phyloP scores from a whole-genome alignment of 129 eudicot genomes.

The Erigeron canadensis region DNA sequence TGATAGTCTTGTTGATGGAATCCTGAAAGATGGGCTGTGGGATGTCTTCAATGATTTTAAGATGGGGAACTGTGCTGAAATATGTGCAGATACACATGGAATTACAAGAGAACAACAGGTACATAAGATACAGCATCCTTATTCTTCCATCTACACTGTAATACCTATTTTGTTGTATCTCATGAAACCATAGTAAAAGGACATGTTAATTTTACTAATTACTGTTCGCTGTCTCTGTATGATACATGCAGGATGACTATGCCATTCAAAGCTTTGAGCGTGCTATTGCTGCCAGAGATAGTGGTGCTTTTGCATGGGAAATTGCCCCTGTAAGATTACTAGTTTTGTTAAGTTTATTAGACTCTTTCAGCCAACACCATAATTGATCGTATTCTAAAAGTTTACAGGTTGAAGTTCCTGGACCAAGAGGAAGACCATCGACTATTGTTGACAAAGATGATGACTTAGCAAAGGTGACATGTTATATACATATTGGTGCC shows the following conservation, averaged over 20 bases:
- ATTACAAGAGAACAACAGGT: slow-evolving; percentile 94
- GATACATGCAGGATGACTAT: slow-evolving; percentile 67
- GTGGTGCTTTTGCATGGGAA: slow-evolving; percentile 92
- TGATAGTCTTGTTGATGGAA: slow-evolving; percentile 91
- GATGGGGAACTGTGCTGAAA: slow-evolving; percentile 92
- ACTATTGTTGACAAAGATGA: slow-evolving; percentile 92
- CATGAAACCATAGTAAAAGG: not conserved
- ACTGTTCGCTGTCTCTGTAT: slow-evolving; percentile 10
- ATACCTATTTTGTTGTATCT: slow-evolving; percentile 8
- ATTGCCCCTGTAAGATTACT: slow-evolving; percentile 77
- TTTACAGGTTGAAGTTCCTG: slow-evolving; percentile 93
- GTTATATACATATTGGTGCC: not conserved
- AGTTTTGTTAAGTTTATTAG: slow-evolving; percentile 5
- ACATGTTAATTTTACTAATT: slow-evolving; percentile 2
- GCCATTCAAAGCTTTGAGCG: slow-evolving; percentile 98
- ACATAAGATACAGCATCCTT: slow-evolving; percentile 7
- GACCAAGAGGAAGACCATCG: slow-evolving; percentile 96
- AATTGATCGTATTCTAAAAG: slow-evolving; percentile 16
- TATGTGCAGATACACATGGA: slow-evolving; percentile 81
- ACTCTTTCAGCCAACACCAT: slow-evolving; percentile 11
- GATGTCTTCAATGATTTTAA: slow-evolving; percentile 82
- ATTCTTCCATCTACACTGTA: not conserved
- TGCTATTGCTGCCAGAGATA: slow-evolving; percentile 87
- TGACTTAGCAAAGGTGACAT: slow-evolving; percentile 83
- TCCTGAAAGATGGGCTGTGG: slow-evolving; percentile 92